A percentile compares a stretch with the other conserved stretches of the same genome.
Conservation (phyloP, 495 filamentous ascomycete species). For the Apiosordaria backusii region DNA sequence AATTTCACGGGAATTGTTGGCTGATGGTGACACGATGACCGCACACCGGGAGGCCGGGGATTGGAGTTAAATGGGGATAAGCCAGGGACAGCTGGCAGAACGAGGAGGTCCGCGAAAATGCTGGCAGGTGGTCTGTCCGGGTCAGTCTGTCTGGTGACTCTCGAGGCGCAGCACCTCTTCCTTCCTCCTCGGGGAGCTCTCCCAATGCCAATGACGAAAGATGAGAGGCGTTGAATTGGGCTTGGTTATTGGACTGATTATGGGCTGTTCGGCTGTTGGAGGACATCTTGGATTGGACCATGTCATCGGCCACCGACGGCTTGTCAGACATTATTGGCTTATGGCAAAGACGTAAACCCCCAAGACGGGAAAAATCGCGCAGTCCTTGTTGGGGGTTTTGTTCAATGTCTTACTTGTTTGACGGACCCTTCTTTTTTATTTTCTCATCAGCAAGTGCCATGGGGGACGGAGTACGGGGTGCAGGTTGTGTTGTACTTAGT, state of each 20-base stretch:
- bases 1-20: neutral
- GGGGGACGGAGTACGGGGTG: neutral
- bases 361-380: conserved; percentile 14
- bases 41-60: neutral
- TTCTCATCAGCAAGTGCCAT: neutral
- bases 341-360: neutral
- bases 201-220: neutral
- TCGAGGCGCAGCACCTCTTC: neutral
- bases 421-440: neutral
- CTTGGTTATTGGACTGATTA: conserved; percentile 1
- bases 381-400: neutral
- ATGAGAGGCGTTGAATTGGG: neutral
- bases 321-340: neutral
- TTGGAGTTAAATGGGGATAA: neutral
- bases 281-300: neutral
- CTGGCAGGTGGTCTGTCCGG: no score
- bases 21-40: conserved; percentile 2
- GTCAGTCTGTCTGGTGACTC: neutral
- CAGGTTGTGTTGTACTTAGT: neutral
- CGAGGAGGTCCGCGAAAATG: neutral
- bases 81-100: neutral
- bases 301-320: neutral
- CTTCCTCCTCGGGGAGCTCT: neutral
- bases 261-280: neutral
- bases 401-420: neutral